Evolutionary conservation across 768 basidiomycete species (phyloP).

Genomic region (Serpula lacrymans): DNA sequence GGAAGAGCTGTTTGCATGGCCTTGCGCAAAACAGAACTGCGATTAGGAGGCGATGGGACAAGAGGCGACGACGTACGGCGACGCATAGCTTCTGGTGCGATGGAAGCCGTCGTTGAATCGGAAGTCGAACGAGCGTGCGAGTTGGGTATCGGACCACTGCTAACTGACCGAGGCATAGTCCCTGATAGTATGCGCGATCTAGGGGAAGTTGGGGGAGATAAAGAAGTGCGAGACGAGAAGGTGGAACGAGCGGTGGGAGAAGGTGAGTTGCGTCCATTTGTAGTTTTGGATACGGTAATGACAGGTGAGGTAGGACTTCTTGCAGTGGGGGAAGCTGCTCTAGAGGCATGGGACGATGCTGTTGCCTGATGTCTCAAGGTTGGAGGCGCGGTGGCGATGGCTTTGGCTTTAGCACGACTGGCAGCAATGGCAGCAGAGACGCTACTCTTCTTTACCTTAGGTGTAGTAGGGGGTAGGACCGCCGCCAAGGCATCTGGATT

Average conservation of each 20-base stretch:
- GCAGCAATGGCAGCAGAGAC: slow-evolving; percentile 87
- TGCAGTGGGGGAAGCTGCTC: slow-evolving; percentile 39
- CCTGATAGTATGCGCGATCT: slow-evolving; percentile 39
- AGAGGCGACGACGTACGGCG: slow-evolving; percentile 52
- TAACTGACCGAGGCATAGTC: slow-evolving; percentile 42
- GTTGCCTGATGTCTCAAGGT: slow-evolving; percentile 80
- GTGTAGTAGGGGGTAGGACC: slow-evolving; percentile 49
- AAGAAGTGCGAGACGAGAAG: slow-evolving; percentile 46
- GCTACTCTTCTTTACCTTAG: slow-evolving; percentile 70
- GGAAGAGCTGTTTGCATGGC: slow-evolving; percentile 36
- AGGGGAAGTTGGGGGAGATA: slow-evolving; percentile 43
- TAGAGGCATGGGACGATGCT: slow-evolving; percentile 56
- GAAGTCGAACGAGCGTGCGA: slow-evolving; percentile 45
- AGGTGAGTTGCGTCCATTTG: slow-evolving; percentile 36
- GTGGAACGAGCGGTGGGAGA: slow-evolving; percentile 38
- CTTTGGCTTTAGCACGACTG: slow-evolving; percentile 83
- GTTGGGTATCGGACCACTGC: slow-evolving; percentile 24
- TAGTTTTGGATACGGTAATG: slow-evolving; percentile 41
- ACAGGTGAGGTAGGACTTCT: slow-evolving; percentile 38
- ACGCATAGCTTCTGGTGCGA: slow-evolving; percentile 27
- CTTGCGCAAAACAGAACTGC: slow-evolving; percentile 35
- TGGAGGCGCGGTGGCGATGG: slow-evolving; percentile 79
- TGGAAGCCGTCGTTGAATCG: slow-evolving; percentile 30
- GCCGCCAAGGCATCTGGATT: slow-evolving; percentile 41
- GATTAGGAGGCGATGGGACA: slow-evolving; percentile 26